Evolutionary conservation across 768 basidiomycete genomes (phyloP), one percentile per base, ranked within the genome.

Genomic region (Suillus brevipes): DNA sequence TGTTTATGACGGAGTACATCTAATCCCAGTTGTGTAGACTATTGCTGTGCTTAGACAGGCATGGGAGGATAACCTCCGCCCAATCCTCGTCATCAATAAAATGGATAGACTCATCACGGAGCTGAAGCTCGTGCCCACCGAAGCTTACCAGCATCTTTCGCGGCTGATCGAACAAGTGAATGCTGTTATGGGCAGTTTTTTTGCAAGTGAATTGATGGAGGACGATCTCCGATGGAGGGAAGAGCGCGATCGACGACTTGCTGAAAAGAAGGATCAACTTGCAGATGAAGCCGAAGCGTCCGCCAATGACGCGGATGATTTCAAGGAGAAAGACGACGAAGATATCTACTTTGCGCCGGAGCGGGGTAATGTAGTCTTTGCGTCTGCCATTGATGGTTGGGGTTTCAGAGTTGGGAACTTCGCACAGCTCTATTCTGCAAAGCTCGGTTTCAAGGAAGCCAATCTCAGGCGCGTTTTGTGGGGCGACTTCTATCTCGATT

Each of bases 301-400:
- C 18, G 79, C 84, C 23, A 83, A 90, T 62, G 87, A 89, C 42
- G 78, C 76, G 0, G 86, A 88, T 28, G 85, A 86, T 56, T 99
- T 92, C 75, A 88, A 95, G 71, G 97, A 99, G 77, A 94, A 94
- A 74, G 96, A 99, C 72, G 97, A 99, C 71, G 95, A 97, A 74
- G 94, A 96, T 75, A 89, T 99, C 62, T 99, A 99, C 78, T 99
- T 99, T 70, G 92, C 95, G 0, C 97, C 97, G 0, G 94, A 95
- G 73, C 85, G 87, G 60, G 97, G 97, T 23, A 99, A 98, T 73
- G 97, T 99, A 52, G 84, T 99, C 38, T 99, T 99, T 73, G 92
- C 96, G 0, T 95, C 92, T 37, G 97, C 97, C 4, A 87, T 98
- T 63, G 95, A 98, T 68, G 95, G 97, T 5, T 99, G 97, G 97